These are phyloP conservation scores for Pestalotiopsis sp. DNA, from an alignment of 2,329 filamentous ascomycete species.

Conservation along the genomic window DNA sequence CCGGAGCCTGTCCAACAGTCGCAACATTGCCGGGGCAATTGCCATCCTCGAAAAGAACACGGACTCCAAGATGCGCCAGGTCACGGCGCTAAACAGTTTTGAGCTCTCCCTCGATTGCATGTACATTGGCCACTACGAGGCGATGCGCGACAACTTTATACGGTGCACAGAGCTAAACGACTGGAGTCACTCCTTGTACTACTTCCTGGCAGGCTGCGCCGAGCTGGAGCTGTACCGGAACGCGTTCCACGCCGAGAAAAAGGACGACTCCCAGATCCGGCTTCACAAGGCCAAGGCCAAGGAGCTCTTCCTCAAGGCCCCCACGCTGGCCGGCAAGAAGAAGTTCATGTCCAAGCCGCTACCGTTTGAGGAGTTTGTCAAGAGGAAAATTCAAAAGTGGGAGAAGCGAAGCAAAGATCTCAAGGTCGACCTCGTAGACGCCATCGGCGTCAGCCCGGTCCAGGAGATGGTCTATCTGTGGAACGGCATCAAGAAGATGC, in stretches of 20 bases:
- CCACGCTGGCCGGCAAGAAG: constrained; percentile 79
- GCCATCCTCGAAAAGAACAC: constrained; percentile 62
- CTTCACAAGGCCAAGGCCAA: constrained; percentile 59
- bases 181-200: constrained; percentile 90
- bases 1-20: constrained; percentile 70
- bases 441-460: constrained; percentile 77
- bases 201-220: constrained; percentile 80
- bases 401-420: constrained; percentile 73
- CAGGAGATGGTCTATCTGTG: constrained; percentile 95
- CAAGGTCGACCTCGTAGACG: constrained; percentile 74
- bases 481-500: constrained; percentile 87
- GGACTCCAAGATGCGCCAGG: constrained; percentile 80
- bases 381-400: constrained; percentile 87
- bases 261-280: constrained; percentile 71
- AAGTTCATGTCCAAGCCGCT: constrained; percentile 87
- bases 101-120: constrained; percentile 80
- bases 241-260: constrained; percentile 47
- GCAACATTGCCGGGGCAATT: constrained; percentile 69
- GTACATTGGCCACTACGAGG: constrained; percentile 76
- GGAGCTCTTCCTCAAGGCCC: constrained; percentile 72
- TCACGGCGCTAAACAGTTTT: constrained; percentile 83
- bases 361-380: constrained; percentile 85
- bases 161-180: constrained; percentile 79
- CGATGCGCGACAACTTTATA: constrained; percentile 76
- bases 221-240: constrained; percentile 83